Percentiles rank a stretch among this genome's conserved stretches.
These are phyloP conservation scores for Trichopus zeylanicus DNA, from an alignment of 116 monocot genomes.

Conservation along the genomic window DNA sequence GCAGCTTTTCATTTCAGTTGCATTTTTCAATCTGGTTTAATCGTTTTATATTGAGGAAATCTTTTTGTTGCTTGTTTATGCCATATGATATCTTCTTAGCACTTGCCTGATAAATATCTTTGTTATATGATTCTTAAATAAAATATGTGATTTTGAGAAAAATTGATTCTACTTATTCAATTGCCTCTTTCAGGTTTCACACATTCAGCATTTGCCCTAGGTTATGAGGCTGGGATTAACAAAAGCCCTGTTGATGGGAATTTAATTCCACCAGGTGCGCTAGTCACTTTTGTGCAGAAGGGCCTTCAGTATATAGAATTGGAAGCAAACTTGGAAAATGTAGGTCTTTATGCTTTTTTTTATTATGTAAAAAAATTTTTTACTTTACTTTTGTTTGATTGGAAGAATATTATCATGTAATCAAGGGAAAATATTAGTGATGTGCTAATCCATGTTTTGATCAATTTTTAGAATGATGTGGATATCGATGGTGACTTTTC, in stretches of 20 bases:
- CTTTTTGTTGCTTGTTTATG: too few relatives aligned
- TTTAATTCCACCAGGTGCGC: conserved; percentile 77
- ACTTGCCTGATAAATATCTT: too few relatives aligned
- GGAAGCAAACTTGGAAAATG: conserved; percentile 67
- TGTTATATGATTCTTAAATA: background rate
- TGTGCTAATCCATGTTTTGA: conserved; percentile 5
- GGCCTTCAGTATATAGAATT: conserved; percentile 82
- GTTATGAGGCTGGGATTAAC: conserved; percentile 88
- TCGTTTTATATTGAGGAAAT: too few relatives aligned
- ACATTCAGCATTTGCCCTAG: conserved; percentile 87
- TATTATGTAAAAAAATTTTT: background rate
- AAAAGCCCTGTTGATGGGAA: conserved; percentile 72
- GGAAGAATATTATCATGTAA: too few relatives aligned
- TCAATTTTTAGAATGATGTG: conserved; percentile 37
- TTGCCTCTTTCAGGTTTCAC: conserved; percentile 62
- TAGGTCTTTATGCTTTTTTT: conserved; percentile 16
- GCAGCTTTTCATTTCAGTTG: too few relatives aligned
- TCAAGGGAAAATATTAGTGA: background rate
- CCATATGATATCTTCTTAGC: too few relatives aligned
- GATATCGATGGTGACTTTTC: conserved; percentile 60
- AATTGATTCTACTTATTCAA: background rate
- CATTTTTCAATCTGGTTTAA: too few relatives aligned
- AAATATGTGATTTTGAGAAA: background rate
- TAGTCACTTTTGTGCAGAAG: conserved; percentile 82
- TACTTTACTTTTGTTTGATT: too few relatives aligned